Base-by-base conservation (phyloP, 495 filamentous ascomycete genomes). In the Aspergillus kassunensis region DNA sequence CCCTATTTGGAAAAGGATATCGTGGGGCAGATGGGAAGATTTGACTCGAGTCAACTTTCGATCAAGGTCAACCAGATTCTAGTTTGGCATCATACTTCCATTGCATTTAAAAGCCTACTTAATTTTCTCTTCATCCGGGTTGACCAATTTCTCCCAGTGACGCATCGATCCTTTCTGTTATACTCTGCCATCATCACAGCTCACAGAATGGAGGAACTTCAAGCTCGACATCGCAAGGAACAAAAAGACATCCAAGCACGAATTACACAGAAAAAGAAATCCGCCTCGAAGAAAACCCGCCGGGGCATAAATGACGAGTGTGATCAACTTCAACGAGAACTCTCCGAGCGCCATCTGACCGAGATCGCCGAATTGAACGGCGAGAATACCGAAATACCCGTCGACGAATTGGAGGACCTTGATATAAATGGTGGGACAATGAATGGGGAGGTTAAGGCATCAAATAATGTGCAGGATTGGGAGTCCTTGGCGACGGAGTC, bases 251-350 rank as follows among this genome's bases (percentile, higher is more conserved):
- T 98, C 18, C 87, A 91, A 71, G 74, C 80, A 30, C 82, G 84
- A 20, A 85, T 93, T 55, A 96, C 89, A 6, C 90, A 89, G 72
- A 96, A 96, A 74, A 97, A 96, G 75, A 97, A 96, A 72, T 80
- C 84, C 47, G 91, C 93, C 21, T 93, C 87, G 31, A 98, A 97
- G 72, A 97, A 96, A 79, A 97, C 90, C 13, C 82, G 93, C 25
- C 95, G 90, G 68, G 86, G 85, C 34, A 78, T 97, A 57, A 91
- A 88, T 59, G 83, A 90, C 55, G 88, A 95, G 70, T 93, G 90
- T 66, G 85, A 84, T 24, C 72, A 78, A 49, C 76, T 92, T 49
- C 88, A 92, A 67, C 65, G 72, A 16, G 75, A 86, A 27, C 66
- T 91, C n/a, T 80, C 78, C 41, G 82, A 86, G 49, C 70, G 68